Evolutionary conservation across 345 rosid species (phyloP), one percentile per base, ranked within the genome.

Genomic region (Corymbia maculata): DNA sequence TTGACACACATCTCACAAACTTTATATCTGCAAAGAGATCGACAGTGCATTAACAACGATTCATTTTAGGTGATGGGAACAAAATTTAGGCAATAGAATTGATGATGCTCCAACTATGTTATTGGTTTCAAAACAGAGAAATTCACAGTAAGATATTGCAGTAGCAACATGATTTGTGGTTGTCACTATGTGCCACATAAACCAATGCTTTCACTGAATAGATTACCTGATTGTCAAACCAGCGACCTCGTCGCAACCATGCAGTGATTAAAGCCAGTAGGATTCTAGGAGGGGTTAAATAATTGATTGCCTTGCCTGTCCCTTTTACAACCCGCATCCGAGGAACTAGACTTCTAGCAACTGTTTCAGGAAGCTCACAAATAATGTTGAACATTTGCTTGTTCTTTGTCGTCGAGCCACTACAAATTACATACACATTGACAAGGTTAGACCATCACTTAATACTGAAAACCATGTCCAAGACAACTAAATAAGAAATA

Each of bases 281-380:
- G 93, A 97, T 97, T 92, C 99, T 93, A 8, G 99, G 99, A 91
- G 99, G 99, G 68, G 98, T 96, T 90, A 97, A 88, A 93, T 93
- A 97, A 88, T 92, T 95, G 64, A 95, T 91, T 14, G 98, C 95
- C 88, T 94, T 96, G 88, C 99, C 99, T 0, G 96, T 88, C 42
- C 98, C 99, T 91, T 95, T 97, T 52, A 96, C 95, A 28, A 96
- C 97, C 53, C 97, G 91, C 98, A 96, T 95, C 53, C 99, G 91
- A 51, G 99, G 99, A 92, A 96, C 99, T 85, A 97, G 86, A 21
- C 97, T 94, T 92, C 99, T 96, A 15, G 99, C 99, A 12, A 97
- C 99, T 42, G 99, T 97, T 92, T 97, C 99, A 1, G 99, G 99
- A 86, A 95, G 98, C 92, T 97, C 99, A 1, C 98, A 96, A 82